Evolutionary conservation across 257 asterid genomes (phyloP), one percentile per base, ranked within the genome.

Genomic region (Anisodus acutangulus): DNA sequence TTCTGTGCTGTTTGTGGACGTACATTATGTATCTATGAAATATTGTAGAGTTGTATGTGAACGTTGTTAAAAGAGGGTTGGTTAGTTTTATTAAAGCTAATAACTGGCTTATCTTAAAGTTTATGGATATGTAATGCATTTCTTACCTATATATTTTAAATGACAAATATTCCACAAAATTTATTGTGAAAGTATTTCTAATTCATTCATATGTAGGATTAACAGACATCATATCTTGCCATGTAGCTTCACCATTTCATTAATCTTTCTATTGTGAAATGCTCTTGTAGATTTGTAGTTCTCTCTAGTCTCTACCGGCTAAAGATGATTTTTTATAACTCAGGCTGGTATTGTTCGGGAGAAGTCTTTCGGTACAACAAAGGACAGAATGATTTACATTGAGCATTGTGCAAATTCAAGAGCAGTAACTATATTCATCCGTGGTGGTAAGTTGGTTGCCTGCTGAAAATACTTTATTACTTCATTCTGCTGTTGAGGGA

Each of bases 311-410:
- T 53, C 16, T 53, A 22, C 17, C 16, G 16, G 64, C 47, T 53
- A 53, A 78, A 53, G 9, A 53, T 53, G 81, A 78, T 87, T 60
- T 83, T 78, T 68, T 11, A 41, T 47, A 64, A 41, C 79, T 26
- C 92, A 96, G 99, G 98, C 99, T 62, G 98, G 99, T 82, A 89
- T 96, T 92, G 97, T 96, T 86, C 91, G 99, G 87, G 98, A 96
- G 89, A 96, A 93, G 87, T 86, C 97, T 67, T 96, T 94, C 80
- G 99, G 99, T 49, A 96, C 99, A 83, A 96, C 99, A 53, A 96
- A 96, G 87, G 99, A 94, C 84, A 90, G 98, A 67, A 96, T 96
- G 99, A 94, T 96, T 79, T 96, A 94, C 85, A 96, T 96, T 74
- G 99, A 96, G 92, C 99, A 96, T 84, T 96, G 99, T 91, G 98